phyloP scores from a whole-genome alignment of 2,329 filamentous ascomycete species.

The Beauveria varroae region DNA sequence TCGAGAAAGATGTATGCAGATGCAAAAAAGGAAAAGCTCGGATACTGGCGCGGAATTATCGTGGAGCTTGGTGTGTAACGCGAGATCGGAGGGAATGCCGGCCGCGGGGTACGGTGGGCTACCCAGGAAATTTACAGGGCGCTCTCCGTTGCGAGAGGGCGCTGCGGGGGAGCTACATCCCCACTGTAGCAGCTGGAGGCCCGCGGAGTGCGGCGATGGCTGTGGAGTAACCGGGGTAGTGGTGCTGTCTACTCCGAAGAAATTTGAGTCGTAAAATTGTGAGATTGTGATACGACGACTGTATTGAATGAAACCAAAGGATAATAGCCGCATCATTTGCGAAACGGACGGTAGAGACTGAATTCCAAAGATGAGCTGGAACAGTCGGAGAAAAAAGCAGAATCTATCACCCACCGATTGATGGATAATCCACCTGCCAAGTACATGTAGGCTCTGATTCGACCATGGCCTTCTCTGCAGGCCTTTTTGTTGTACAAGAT shows the following conservation, averaged over 20 bases:
- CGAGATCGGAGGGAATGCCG: constrained; percentile 12
- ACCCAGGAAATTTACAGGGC: neutral
- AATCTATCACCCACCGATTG: too few relatives aligned
- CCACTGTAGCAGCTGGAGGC: neutral
- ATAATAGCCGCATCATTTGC: too few relatives aligned
- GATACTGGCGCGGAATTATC: neutral
- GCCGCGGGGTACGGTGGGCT: neutral
- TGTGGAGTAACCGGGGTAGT: constrained; percentile 8
- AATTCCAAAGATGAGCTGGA: too few relatives aligned
- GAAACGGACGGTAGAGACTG: too few relatives aligned
- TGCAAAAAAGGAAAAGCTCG: neutral
- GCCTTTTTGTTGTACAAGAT: too few relatives aligned
- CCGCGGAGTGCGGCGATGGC: constrained; percentile 1
- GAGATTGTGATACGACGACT: neutral
- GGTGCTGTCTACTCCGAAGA: neutral
- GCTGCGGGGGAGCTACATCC: neutral
- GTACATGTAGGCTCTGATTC: too few relatives aligned
- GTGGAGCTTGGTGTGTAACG: neutral
- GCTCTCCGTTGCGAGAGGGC: neutral
- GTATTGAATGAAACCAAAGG: neutral
- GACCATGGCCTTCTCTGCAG: too few relatives aligned
- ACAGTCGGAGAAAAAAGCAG: too few relatives aligned
- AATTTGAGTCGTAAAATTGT: neutral
- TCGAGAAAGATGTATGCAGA: neutral
- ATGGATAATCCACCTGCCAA: too few relatives aligned